phyloP scores from a whole-genome alignment of 2,329 filamentous ascomycete species.

The Aureobasidium sp. region DNA sequence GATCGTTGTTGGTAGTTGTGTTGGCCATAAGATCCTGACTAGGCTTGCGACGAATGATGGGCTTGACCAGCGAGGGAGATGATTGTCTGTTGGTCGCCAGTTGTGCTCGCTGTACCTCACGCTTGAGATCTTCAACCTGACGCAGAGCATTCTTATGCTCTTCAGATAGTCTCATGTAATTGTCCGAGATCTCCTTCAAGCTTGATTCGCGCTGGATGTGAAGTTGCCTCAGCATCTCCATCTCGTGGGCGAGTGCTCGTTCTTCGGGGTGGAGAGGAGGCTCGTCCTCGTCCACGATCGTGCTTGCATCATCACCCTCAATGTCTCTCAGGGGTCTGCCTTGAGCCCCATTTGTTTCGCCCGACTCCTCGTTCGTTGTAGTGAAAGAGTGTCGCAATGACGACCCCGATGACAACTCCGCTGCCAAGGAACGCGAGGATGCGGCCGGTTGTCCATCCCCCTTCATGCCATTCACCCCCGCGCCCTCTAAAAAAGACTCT shows the following conservation, averaged over 20 bases:
- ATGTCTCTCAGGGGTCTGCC: slow-evolving; percentile 40
- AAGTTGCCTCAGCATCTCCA: slow-evolving; percentile 63
- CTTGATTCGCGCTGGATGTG: slow-evolving; percentile 70
- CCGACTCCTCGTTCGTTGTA: slow-evolving; percentile 29
- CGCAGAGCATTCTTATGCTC: slow-evolving; percentile 76
- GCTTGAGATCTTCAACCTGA: slow-evolving; percentile 85
- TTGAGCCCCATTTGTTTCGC: slow-evolving; percentile 52
- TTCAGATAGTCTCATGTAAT: slow-evolving; percentile 75
- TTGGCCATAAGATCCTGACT: slow-evolving; percentile 63
- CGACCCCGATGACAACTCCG: slow-evolving; percentile 84
- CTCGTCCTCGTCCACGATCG: slow-evolving; percentile 16
- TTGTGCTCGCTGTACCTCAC: slow-evolving; percentile 66
- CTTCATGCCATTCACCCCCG: slow-evolving; percentile 63
- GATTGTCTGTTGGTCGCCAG: slow-evolving; percentile 22
- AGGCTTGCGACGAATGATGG: slow-evolving; percentile 81
- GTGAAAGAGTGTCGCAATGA: slow-evolving; percentile 46
- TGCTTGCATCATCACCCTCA: slow-evolving; percentile 38
- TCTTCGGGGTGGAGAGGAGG: slow-evolving; percentile 20
- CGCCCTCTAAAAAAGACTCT: slow-evolving; percentile 77
- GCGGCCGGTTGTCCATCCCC: slow-evolving; percentile 57
- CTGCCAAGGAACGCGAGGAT: slow-evolving; percentile 86
- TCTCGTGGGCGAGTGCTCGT: slow-evolving; percentile 46
- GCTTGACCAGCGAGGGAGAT: slow-evolving; percentile 32
- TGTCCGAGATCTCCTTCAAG: slow-evolving; percentile 64
- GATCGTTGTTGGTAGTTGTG: slow-evolving; percentile 53